Evolutionary conservation across 208 protist genomes (phyloP).

Genomic region (Trypanosoma melophagium): DNA sequence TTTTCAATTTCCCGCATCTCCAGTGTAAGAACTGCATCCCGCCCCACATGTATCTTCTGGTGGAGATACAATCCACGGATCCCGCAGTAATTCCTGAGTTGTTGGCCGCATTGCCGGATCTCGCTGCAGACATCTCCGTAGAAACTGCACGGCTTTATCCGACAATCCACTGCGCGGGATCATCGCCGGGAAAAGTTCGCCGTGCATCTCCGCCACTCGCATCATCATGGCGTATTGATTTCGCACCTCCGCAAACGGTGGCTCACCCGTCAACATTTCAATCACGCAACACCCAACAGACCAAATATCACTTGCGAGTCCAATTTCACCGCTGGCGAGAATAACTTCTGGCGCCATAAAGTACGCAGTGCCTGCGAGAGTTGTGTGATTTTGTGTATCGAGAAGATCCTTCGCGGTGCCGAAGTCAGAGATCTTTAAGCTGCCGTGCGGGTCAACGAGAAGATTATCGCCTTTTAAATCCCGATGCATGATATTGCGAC

Average conservation of each 20-base stretch:
- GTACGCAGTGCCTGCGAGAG: constrained; percentile 81
- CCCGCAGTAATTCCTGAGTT: constrained; percentile 50
- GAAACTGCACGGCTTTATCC: constrained; percentile 49
- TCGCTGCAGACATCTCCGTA: constrained; percentile 57
- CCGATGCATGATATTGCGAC: constrained; percentile 80
- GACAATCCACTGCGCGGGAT: constrained; percentile 67
- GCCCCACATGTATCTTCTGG: too few species aligned
- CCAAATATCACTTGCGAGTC: constrained; percentile 82
- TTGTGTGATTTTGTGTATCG: constrained; percentile 19
- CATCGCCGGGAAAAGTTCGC: constrained; percentile 52
- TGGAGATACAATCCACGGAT: constrained; percentile 61
- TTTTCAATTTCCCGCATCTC: too few species aligned
- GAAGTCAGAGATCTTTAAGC: constrained; percentile 85
- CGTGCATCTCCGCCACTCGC: constrained; percentile 53
- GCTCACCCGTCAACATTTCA: constrained; percentile 83
- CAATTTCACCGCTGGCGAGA: constrained; percentile 30
- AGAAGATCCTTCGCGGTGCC: constrained; percentile 64
- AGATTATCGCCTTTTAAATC: constrained; percentile 94
- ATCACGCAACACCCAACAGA: constrained; percentile 89
- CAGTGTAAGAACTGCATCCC: too few species aligned
- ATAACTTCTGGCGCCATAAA: constrained; percentile 93
- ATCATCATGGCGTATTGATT: constrained; percentile 85
- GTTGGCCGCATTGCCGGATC: constrained; percentile 53
- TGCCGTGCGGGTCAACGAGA: constrained; percentile 69
- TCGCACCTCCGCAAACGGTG: constrained; percentile 58